Evolutionary conservation across 2,329 filamentous ascomycete species (phyloP).

Genomic region (Penicillium sp.): DNA sequence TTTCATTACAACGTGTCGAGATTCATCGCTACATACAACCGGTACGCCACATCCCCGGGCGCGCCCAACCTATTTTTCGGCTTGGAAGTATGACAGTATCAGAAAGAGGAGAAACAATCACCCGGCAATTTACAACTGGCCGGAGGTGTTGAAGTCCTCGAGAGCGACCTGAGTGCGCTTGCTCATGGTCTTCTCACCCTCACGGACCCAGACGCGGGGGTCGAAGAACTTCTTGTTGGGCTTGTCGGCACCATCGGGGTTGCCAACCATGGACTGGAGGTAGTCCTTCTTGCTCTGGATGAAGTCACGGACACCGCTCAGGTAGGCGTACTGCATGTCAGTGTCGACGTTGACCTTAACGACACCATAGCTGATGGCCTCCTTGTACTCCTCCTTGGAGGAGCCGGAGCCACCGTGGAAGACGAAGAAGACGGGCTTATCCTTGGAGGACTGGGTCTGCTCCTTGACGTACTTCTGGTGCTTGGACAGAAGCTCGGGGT

Average conservation of each 20-base stretch:
- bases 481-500: constrained; percentile 93
- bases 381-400: constrained; percentile 81
- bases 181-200: constrained; percentile 95
- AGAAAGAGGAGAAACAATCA: not conserved
- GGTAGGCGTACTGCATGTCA: constrained; percentile 94
- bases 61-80: constrained; percentile 17
- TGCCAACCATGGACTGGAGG: constrained; percentile 80
- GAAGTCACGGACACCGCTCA: constrained; percentile 90
- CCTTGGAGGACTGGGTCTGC: constrained; percentile 66
- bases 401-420: constrained; percentile 98
- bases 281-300: constrained; percentile 94
- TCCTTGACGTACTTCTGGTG: constrained; percentile 91
- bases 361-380: constrained; percentile 89
- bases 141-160: constrained; percentile 84
- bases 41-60: constrained; percentile 22
- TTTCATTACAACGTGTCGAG: constrained; percentile 26
- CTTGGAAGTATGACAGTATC: constrained; percentile 7
- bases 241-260: constrained; percentile 94
- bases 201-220: constrained; percentile 88
- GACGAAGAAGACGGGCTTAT: constrained; percentile 97
- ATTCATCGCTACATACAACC: constrained; percentile 29
- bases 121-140: constrained; percentile 62
- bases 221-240: constrained; percentile 98
- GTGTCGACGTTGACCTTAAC: constrained; percentile 99
- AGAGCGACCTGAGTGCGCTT: constrained; percentile 76